A percentile compares a stretch with the other conserved stretches of the same genome.
phyloP scores from a whole-genome alignment of 352 stramenopile species.

The Phytophthora quininea region DNA sequence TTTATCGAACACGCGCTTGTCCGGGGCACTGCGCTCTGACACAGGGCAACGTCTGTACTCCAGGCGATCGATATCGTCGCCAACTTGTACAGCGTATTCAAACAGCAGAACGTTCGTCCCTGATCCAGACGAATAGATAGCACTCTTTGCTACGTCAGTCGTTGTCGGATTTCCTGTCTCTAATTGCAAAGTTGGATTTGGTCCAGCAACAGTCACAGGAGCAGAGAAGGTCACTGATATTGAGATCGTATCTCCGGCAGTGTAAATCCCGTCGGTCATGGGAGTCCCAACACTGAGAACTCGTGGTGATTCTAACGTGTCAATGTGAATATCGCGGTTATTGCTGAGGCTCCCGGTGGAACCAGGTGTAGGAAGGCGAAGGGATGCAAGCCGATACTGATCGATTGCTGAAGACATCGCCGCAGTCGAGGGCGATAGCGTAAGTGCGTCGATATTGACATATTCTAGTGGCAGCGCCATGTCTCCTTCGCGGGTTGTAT shows the following conservation, averaged over 20 bases:
- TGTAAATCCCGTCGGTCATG: slow-evolving; percentile 63
- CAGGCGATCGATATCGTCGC: slow-evolving; percentile 63
- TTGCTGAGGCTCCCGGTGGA: slow-evolving; percentile 64
- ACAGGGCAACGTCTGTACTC: slow-evolving; percentile 62
- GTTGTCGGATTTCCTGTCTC: slow-evolving; percentile 27
- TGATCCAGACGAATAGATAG: slow-evolving; percentile 52
- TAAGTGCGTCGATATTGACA: slow-evolving; percentile 57
- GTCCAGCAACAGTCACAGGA: slow-evolving; percentile 53
- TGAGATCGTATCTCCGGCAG: slow-evolving; percentile 51
- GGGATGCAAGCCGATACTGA: slow-evolving; percentile 40
- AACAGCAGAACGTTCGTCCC: slow-evolving; percentile 51
- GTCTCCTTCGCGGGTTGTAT: slow-evolving; percentile 45
- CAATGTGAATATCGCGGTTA: slow-evolving; percentile 68
- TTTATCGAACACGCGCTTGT: slow-evolving; percentile 50
- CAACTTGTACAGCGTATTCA: slow-evolving; percentile 52
- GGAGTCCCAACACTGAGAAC: slow-evolving; percentile 55
- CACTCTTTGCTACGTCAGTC: slow-evolving; percentile 21
- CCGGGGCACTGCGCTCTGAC: slow-evolving; percentile 27
- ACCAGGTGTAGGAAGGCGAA: slow-evolving; percentile 48
- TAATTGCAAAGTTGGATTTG: slow-evolving; percentile 43
- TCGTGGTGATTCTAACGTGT: slow-evolving; percentile 58
- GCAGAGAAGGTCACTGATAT: slow-evolving; percentile 56
- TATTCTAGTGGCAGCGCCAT: slow-evolving; percentile 68
- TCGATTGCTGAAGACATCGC: slow-evolving; percentile 33
- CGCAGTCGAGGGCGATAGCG: slow-evolving; percentile 14